Conservation (phyloP, 2,329 filamentous ascomycete species). For the Cercospora beticola region DNA sequence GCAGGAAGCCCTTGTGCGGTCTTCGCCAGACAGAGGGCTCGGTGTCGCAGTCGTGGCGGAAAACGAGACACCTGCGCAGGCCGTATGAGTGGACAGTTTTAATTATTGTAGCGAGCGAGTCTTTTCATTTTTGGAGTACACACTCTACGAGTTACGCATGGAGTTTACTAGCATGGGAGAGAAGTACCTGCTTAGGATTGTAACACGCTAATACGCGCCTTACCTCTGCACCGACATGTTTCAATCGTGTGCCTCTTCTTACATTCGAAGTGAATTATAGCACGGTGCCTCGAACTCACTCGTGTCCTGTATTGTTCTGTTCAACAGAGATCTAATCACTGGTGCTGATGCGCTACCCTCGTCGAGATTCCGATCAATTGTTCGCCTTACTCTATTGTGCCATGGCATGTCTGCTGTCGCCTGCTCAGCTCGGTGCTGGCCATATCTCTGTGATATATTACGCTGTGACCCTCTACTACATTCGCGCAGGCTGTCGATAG, state of each 20-base stretch:
- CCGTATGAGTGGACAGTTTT: slow-evolving; percentile 37
- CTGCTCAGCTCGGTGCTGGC: not conserved
- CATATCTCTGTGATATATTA: not conserved
- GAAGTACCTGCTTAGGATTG: not conserved
- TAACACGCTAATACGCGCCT: not conserved
- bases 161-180: not conserved
- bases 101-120: not conserved
- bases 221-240: not conserved
- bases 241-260: not conserved
- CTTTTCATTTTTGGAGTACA: not conserved
- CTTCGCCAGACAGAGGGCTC: slow-evolving; percentile 86
- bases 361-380: not conserved
- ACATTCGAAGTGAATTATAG: too few relatives aligned
- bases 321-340: not conserved
- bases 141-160: slow-evolving; percentile 10
- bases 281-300: too few relatives aligned
- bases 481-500: not conserved
- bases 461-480: not conserved
- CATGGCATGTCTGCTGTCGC: not conserved
- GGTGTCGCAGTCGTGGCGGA: slow-evolving; percentile 82
- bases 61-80: slow-evolving; percentile 73
- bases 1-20: slow-evolving; percentile 89
- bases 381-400: not conserved
- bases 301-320: too few relatives aligned
- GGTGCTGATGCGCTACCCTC: not conserved